phyloP scores from a whole-genome alignment of 2,329 filamentous ascomycete genomes.

The Annulohypoxylon truncatum region DNA sequence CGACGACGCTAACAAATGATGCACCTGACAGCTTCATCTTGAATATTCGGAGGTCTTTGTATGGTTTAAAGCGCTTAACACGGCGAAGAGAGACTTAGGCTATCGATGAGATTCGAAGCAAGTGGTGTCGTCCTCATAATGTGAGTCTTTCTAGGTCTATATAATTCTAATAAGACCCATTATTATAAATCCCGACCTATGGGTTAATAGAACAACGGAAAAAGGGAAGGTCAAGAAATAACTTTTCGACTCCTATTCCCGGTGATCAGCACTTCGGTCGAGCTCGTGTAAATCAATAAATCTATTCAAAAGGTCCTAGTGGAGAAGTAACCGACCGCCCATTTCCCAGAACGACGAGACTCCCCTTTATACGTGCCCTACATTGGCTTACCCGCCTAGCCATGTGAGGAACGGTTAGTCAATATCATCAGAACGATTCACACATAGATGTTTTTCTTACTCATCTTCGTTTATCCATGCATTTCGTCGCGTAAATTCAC shows the following conservation, averaged over 20 bases:
- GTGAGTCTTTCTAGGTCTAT: constrained; percentile 16
- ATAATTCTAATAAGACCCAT: constrained; percentile 15
- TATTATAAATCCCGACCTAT: neutral
- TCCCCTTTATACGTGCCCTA: neutral
- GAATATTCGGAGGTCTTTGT: constrained; percentile 6
- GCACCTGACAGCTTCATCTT: constrained; percentile 31
- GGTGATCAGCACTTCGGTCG: constrained; percentile 17
- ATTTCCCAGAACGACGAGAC: constrained; percentile 4
- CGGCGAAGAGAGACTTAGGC: constrained; percentile 3
- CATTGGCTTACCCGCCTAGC: neutral
- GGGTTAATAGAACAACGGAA: neutral
- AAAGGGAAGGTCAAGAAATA: constrained; percentile 1
- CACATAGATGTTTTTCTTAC: neutral
- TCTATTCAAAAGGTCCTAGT: constrained; percentile 11
- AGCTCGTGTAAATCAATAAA: neutral
- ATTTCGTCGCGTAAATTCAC: neutral
- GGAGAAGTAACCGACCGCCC: constrained; percentile 8
- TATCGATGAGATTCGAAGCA: neutral
- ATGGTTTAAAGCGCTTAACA: neutral
- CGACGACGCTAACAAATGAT: constrained; percentile 25
- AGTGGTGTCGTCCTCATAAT: neutral
- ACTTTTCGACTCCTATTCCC: neutral
- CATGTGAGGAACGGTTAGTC: neutral
- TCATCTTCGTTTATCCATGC: constrained; percentile 17
- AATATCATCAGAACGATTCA: neutral